Conservation (phyloP, 306 rosid species). For the Lotus japonicus region DNA sequence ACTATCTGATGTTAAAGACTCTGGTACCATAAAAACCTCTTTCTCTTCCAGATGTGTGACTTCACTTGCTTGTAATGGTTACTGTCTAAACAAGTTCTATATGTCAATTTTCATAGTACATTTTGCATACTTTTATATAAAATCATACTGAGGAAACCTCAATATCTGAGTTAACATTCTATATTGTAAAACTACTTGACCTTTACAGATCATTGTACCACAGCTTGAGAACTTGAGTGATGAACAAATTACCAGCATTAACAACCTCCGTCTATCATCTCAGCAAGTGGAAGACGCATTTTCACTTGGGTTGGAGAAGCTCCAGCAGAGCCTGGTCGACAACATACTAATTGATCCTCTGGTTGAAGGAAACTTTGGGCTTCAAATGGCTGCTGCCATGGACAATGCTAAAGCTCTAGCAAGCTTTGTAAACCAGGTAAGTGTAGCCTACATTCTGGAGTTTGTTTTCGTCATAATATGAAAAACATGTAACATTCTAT, state of each 20-base stretch:
- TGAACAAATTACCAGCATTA: conserved; percentile 31
- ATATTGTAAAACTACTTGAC: neutral
- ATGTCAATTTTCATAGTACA: neutral
- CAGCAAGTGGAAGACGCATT: conserved; percentile 92
- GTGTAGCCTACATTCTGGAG: neutral
- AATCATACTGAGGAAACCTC: neutral
- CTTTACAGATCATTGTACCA: conserved; percentile 49
- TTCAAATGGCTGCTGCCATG: conserved; percentile 50
- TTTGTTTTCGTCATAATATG: no score
- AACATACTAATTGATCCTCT: conserved; percentile 42
- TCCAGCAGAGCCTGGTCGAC: conserved; percentile 55
- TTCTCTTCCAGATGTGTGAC: no score
- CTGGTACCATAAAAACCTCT: no score
- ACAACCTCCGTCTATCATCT: conserved; percentile 51
- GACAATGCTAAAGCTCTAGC: conserved; percentile 67
- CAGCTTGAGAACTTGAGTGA: conserved; percentile 61
- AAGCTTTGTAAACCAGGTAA: conserved; percentile 73
- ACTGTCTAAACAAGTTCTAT: no score
- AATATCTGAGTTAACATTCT: neutral
- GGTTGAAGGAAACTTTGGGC: conserved; percentile 30
- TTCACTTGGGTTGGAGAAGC: conserved; percentile 75
- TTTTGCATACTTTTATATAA: neutral
- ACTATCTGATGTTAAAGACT: no score
- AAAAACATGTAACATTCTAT: no score
- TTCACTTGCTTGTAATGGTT: no score